phyloP scores from a whole-genome alignment of 106 monocot species.

The Amphibolis antarctica region DNA sequence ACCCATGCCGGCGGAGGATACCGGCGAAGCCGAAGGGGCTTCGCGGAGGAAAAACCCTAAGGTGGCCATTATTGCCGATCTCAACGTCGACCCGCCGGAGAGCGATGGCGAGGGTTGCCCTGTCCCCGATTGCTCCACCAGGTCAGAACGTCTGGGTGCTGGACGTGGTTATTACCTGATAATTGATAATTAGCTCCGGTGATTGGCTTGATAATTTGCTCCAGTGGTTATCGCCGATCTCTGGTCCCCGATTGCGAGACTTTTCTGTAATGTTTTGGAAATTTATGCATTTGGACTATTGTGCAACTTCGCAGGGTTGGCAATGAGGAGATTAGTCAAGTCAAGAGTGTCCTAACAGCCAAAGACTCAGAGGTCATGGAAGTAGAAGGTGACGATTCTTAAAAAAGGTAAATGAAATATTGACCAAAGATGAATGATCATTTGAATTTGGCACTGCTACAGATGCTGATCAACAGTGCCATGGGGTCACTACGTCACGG shows the following conservation, averaged over 20 bases:
- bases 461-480: conserved; percentile 86
- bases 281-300: too few relatives aligned
- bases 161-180: not conserved
- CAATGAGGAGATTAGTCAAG: conserved; percentile 33
- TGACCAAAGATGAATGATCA: not conserved
- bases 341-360: conserved; percentile 20
- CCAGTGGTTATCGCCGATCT: too few relatives aligned
- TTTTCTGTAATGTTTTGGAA: too few relatives aligned
- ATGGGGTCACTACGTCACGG: conserved; percentile 53
- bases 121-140: conserved; percentile 18
- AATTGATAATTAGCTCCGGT: not conserved
- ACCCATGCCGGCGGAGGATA: not conserved
- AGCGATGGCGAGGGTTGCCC: conserved; percentile 64
- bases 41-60: conserved; percentile 10
- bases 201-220: too few relatives aligned
- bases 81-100: conserved; percentile 83
- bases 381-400: conserved; percentile 39
- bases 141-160: conserved; percentile 13
- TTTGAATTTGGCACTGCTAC: conserved; percentile 10
- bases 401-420: not conserved
- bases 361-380: conserved; percentile 66
- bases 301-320: conserved; percentile 29
- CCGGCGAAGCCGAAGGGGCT: not conserved
- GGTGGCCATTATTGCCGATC: conserved; percentile 64
- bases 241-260: too few relatives aligned